Base-by-base conservation (phyloP, 441 rosid genomes). In the Raphanus hybrid region DNA sequence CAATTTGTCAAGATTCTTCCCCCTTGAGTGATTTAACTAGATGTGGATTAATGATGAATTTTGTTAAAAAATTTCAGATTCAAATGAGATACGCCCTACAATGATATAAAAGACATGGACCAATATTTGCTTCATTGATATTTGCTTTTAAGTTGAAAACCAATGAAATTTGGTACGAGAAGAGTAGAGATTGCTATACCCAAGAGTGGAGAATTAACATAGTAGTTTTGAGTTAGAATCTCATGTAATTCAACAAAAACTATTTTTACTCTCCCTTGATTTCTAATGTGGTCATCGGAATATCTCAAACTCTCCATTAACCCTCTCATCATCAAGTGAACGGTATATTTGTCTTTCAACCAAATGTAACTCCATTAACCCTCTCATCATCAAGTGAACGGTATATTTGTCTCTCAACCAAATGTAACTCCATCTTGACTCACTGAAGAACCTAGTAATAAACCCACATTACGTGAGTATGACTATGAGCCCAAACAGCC, bases 1-100 rank as follows among this genome's bases (percentile, higher is more conserved):
- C 78, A 73, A 68, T 18, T 73, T 78, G 74, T 67, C 29, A 29
- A 62, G 52, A 73, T 73, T 68, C 75, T 29, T 62, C 7, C 35
- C 45, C 37, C 39, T 71, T 65, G 63, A 39, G 15, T 58, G 45
- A 64, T 62, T 63, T 32, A 15, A 41, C 45, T 64, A 12, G 63
- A 39, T 5, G 39, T 67, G 18, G 43, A 71, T 61, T 62, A 67
- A 11, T 26, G 43, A 11, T 16, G 43, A 18, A 41, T 64, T 23
- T 4, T 35, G n/a, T 64, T 15, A 16, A 10, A 35, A 64, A 64
- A 37, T 15, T 43, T 39, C 29, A 16, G 45, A 14, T 32, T 12
- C n/a, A 64, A 15, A 5, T 8, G 8, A 64, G 27, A 64, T 16
- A 41, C 9, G 67, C 5, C 3, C 45, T 35, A 64, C 9, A 64